Evolutionary conservation across 805 yeast species (phyloP), one percentile per base, ranked within the genome.

Genomic region (Candida ficus): DNA sequence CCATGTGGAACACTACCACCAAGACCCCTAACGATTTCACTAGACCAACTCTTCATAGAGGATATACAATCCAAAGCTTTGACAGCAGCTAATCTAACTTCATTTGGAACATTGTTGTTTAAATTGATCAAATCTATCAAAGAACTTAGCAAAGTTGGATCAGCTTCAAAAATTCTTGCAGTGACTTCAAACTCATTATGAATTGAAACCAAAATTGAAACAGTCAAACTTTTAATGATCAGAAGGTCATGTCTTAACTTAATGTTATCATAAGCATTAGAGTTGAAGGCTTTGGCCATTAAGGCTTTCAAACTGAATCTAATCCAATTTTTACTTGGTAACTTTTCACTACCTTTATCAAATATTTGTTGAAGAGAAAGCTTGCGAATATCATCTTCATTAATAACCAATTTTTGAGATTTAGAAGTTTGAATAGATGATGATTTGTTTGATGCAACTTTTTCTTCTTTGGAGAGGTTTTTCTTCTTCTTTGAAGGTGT

Each of bases 1-100:
- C 97, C 97, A 60, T 90, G 96, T 45, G 80, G 78, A 29, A 90
- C 88, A 57, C 87, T 87, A 9, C 93, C 96, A 17, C 93, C 87
- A 47, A 89, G 60, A 11, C 85, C 79, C 43, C 88, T 71, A 39
- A 89, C 69, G 18, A 90, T 70, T 49, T 89, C 96, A 37, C 81
- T 70, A 14, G 90, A 81, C 76, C 89, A 83, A 4, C 72, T 71
- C 35, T 78, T 77, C 52, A 78, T 79, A 17, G 73, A 66, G 1
- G 95, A 73, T 6, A 87, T 76, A 46, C 80, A 75, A 46, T 83
- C 84, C 38, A 90, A 66, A 0, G 90, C 75, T 44, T 78, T 75
- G 37, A 80, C 58, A 2, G 91, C 85, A 31, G 80, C 73, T 32
- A 73, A 61, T 43, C 80, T 71, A 2, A 85, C 67, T 2, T 69